Evolutionary conservation across 2,329 filamentous ascomycete genomes (phyloP), one percentile per base, ranked within the genome.

Genomic region (Blastomyces parvus): DNA sequence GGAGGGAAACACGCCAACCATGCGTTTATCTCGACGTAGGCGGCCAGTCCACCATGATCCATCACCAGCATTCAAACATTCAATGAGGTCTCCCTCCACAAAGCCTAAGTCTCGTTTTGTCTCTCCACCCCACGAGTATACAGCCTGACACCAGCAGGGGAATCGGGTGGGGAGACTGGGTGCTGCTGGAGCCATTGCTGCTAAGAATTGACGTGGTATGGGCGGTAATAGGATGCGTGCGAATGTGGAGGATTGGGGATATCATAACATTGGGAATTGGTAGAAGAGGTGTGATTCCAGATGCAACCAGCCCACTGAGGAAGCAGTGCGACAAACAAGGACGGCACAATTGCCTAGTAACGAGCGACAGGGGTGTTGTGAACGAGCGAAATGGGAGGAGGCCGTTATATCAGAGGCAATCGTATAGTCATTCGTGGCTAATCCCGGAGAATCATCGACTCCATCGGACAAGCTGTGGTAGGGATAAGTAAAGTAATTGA

Each of bases 31-130:
- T 69, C 94, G 86, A 73, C 88, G 90, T 73, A 99, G 79, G 67
- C 93, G 86, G 58, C 94, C 94, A 78, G 92, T 96, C 94, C 94
- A 99, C 94, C 94, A 99, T 57, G 90, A 92, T 61, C 94, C 94
- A 78, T 99, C 94, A 67, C 94, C 94, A 25, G 94, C 94, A 75
- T 99, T 99, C 61, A 99, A 82, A 73, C 93, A 97, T 84, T 99
- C 94, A 74, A 99, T 99, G 68, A 99, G 78, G 77, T 99, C 94
- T 67, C 94, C 94, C 77, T 99, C 94, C 69, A 99, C 89, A 77
- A 99, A 99, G 19, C 94, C 94, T 64, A 99, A 83, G 74, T 99
- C 94, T 75, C 89, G 87, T 80, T 96, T 96, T 30, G 89, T 93
- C 87, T 96, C 91, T 80, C 91, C 91, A 76, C 91, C 90, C 89